Evolutionary conservation across 1,139 yeast species (phyloP), one percentile per base, ranked within the genome.

Genomic region (Blastobotrys elegans): DNA sequence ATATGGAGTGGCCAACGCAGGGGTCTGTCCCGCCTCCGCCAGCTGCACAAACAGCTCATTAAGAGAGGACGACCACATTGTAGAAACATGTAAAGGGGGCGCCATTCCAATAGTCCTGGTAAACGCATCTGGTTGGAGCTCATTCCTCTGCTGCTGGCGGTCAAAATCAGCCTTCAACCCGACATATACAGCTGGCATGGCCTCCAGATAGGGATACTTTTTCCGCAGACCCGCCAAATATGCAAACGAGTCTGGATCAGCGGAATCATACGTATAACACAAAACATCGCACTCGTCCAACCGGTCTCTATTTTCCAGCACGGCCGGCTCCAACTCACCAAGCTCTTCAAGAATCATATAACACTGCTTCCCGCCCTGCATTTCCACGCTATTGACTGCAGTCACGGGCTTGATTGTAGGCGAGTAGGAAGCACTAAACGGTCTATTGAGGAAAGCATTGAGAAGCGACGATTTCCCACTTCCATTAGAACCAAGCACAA

Each of bases 141-240:
- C 87, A 29, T 85, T 80, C 29, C 98, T 66, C 61, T 92, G 98
- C 59, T 90, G 97, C 61, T 90, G 97, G 56, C 95, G 82, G 64
- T 92, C 98, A 40, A 89, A 71, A 65, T 92, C 98, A 0, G 98
- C 97, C 61, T 92, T 92, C 26, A 89, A 69, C 0, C 96, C 98
- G 1, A 89, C 97, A 62, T 83, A 87, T 0, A 90, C 83, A 4
- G 86, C 77, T 0, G 98, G 98, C 2, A 90, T 70, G 47, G 79
- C 79, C 57, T 80, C 82, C 35, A 90, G 68, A 35, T 71, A 69
- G 0, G 80, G 76, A 58, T 83, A 79, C 51, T 72, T 75, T 41
- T 73, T 70, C 22, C 89, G 71, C 24, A 89, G 66, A 26, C 85
- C 84, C 26, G 85, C 83, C 48, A 90, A 69, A 61, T 86, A 82